Base-by-base conservation (phyloP, 805 yeast genomes). In the Candida khao-thaluensis region DNA sequence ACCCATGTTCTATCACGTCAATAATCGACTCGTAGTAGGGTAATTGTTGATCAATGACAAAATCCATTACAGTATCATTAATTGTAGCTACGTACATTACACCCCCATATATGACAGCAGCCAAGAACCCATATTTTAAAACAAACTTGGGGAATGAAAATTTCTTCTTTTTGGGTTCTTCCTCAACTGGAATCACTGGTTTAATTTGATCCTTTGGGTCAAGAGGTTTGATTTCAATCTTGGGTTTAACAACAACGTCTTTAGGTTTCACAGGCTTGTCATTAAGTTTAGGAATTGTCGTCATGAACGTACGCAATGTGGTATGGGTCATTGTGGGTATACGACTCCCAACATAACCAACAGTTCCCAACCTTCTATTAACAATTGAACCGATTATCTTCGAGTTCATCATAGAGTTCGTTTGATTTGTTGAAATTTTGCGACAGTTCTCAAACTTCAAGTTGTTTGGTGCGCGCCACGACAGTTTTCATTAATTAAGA, bases 51-150 rank as follows among this genome's bases (percentile, higher is more conserved):
- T 68, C 73, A 40, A 66, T 62, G 27, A 69, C 70, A 44, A 66
- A 66, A 49, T 68, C 72, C 68, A 67, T 58, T 11, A 68, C 72
- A 37, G 54, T 57, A 35, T 69, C 73, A 47, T 60, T 67, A 49
- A 66, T 69, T 41, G 73, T 66, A 36, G 73, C 72, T 27, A 47
- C 62, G 40, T 48, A 69, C 44, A 68, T 52, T 10, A 70, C 59
- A 16, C 66, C 64, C 2, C 72, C 74, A 41, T 68, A 68, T 5
- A 49, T 52, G 12, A 59, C 53, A 7, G 65, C 43, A 6, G 60
- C 56, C 17, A 54, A 37, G 7, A 62, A 40, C 9, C 59, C 45
- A 10, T 65, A 49, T 35, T 56, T 60, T 48, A 66, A 49, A 32
- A 68, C 42, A 30, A 64, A 56, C 3, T 60, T 55, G 20, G 56